Conservation (phyloP, 2,329 filamentous ascomycete species). For the Fusarium sacchari region DNA sequence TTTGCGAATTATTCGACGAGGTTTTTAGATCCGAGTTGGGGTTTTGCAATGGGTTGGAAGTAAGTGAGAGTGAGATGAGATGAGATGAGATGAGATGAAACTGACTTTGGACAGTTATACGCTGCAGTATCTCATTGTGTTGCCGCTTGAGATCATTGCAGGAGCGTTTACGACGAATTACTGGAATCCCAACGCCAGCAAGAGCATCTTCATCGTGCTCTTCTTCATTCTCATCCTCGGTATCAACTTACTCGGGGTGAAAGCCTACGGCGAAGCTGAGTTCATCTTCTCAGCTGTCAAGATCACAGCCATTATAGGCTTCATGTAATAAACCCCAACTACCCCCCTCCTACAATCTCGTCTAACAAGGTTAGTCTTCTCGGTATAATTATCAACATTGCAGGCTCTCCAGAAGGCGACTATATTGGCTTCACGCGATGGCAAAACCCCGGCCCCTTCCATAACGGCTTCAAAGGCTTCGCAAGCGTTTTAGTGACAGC, state of each 20-base stretch:
- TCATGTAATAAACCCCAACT: constrained; percentile 70
- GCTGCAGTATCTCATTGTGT: constrained; percentile 83
- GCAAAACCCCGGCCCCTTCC: constrained; percentile 80
- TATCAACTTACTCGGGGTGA: constrained; percentile 90
- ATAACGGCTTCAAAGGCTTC: constrained; percentile 84
- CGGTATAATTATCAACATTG: constrained; percentile 84
- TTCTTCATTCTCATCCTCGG: constrained; percentile 79
- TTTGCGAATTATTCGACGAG: constrained; percentile 92
- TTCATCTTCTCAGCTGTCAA: constrained; percentile 90
- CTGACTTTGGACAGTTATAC: constrained; percentile 68
- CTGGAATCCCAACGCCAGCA: constrained; percentile 73
- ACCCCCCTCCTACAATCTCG: neutral
- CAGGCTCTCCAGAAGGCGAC: constrained; percentile 74
- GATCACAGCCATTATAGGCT: constrained; percentile 83
- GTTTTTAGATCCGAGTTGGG: constrained; percentile 95
- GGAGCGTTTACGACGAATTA: constrained; percentile 85
- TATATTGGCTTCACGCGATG: constrained; percentile 86
- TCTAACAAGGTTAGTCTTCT: constrained; percentile 68
- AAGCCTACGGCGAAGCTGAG: constrained; percentile 88
- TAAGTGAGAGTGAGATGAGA: constrained; percentile 47
- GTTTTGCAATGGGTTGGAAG: constrained; percentile 96
- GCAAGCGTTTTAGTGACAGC: constrained; percentile 80
- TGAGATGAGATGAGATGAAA: neutral
- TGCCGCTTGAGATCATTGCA: constrained; percentile 87
- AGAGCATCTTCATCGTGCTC: constrained; percentile 81